phyloP scores from a whole-genome alignment of 1,139 yeast species.

The Yamadazyma oceani region DNA sequence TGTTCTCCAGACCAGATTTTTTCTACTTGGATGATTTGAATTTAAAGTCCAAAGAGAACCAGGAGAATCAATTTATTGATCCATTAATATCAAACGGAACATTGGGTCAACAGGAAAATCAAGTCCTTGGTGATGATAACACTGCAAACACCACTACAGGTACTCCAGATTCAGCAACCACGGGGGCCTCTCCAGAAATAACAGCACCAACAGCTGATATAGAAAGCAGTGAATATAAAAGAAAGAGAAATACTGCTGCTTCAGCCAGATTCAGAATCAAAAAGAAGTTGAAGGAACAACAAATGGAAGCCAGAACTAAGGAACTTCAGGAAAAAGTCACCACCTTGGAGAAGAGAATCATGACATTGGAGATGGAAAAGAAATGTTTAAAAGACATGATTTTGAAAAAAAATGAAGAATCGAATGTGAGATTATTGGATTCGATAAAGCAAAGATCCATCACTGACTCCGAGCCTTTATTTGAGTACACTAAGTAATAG shows the following conservation, averaged over 20 bases:
- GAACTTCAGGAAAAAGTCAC: slow-evolving; percentile 63
- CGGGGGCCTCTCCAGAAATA: not conserved
- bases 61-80: not conserved
- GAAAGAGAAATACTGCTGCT: slow-evolving; percentile 78
- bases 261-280: slow-evolving; percentile 78
- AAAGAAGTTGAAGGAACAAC: slow-evolving; percentile 81
- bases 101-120: not conserved
- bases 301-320: slow-evolving; percentile 68
- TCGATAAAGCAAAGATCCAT: slow-evolving; percentile 43
- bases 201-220: not conserved
- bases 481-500: slow-evolving; percentile 31
- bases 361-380: slow-evolving; percentile 62
- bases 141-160: not conserved
- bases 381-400: slow-evolving; percentile 67
- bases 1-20: slow-evolving; percentile 47
- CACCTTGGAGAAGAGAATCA: slow-evolving; percentile 57
- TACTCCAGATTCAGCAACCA: slow-evolving; percentile 1
- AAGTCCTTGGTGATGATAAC: not conserved
- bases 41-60: not conserved
- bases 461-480: slow-evolving; percentile 30
- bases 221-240: slow-evolving; percentile 44
- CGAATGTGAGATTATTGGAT: slow-evolving; percentile 41
- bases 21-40: slow-evolving; percentile 41
- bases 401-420: slow-evolving; percentile 48
- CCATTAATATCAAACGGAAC: not conserved